Evolutionary conservation across 2,329 filamentous ascomycete species (phyloP).

Genomic region (Proliferodiscus dingleyae): DNA sequence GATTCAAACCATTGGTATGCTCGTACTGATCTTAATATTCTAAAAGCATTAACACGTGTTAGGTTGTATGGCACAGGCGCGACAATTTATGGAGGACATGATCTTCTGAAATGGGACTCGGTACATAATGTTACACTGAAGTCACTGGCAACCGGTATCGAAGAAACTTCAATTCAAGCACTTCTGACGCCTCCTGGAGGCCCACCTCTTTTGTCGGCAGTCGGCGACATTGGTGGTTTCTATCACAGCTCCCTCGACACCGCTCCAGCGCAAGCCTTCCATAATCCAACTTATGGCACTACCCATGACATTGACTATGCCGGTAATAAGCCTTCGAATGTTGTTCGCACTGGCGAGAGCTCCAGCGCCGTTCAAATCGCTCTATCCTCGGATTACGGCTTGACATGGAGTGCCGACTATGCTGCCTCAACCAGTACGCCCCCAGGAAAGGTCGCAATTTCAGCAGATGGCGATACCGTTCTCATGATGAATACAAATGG

Average conservation of each 20-base stretch:
- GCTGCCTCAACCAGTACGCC: slow-evolving; percentile 41
- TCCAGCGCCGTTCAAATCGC: slow-evolving; percentile 40
- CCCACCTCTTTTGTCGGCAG: slow-evolving; percentile 18
- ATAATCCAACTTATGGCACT: slow-evolving; percentile 15
- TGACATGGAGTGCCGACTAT: slow-evolving; percentile 43
- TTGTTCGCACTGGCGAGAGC: slow-evolving; percentile 47
- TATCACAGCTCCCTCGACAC: slow-evolving; percentile 15
- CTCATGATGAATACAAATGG: slow-evolving; percentile 41
- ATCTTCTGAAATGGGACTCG: slow-evolving; percentile 16
- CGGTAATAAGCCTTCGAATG: slow-evolving; percentile 33
- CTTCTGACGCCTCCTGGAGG: slow-evolving; percentile 21
- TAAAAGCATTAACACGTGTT: background rate
- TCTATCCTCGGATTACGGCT: slow-evolving; percentile 46
- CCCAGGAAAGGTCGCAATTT: slow-evolving; percentile 43
- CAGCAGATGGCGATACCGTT: slow-evolving; percentile 45
- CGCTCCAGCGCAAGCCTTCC: slow-evolving; percentile 14
- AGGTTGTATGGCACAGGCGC: slow-evolving; percentile 53
- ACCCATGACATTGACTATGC: slow-evolving; percentile 27
- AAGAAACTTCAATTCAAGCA: slow-evolving; percentile 21
- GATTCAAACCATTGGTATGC: slow-evolving; percentile 50
- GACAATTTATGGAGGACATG: slow-evolving; percentile 45
- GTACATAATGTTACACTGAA: slow-evolving; percentile 12
- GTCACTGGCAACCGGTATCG: slow-evolving; percentile 24
- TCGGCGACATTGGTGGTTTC: slow-evolving; percentile 27
- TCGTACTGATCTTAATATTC: background rate